These are phyloP conservation scores for Nakazawaea wyomingensis DNA, from an alignment of 805 yeast species.

Conservation along the genomic window DNA sequence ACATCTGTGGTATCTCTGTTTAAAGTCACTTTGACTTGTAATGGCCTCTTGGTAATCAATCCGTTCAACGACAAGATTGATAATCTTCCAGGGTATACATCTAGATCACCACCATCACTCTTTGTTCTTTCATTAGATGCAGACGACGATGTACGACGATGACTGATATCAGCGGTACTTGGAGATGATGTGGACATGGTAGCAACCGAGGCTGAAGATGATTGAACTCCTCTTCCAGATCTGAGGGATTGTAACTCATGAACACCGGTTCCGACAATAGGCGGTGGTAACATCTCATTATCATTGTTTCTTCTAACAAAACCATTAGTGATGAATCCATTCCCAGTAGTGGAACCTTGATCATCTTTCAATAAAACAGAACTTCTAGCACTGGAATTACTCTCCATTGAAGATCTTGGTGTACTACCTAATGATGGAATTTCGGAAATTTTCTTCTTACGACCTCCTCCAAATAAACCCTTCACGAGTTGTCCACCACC, in stretches of 20 bases:
- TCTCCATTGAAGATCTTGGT: constrained; percentile 9
- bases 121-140: constrained; percentile 15
- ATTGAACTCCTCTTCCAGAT: constrained; percentile 24
- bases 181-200: no score
- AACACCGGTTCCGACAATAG: constrained; percentile 11
- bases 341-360: no score
- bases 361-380: constrained; percentile 22
- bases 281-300: constrained; percentile 15
- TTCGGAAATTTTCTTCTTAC: constrained; percentile 11
- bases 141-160: no score
- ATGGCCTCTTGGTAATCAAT: constrained; percentile 15
- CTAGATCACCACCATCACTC: no score
- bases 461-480: constrained; percentile 39
- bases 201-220: neutral
- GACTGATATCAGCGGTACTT: neutral
- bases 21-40: constrained; percentile 52
- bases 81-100: constrained; percentile 49
- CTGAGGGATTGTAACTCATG: constrained; percentile 32
- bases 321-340: constrained; percentile 44
- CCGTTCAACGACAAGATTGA: constrained; percentile 36
- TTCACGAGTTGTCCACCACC: constrained; percentile 41
- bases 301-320: constrained; percentile 21
- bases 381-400: constrained; percentile 24
- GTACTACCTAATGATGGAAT: constrained; percentile 7
- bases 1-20: constrained; percentile 32